Percentiles rank a stretch among this genome's conserved stretches.
phyloP scores from a whole-genome alignment of 2,329 filamentous ascomycete species.

The Acrodontium crateriforme region DNA sequence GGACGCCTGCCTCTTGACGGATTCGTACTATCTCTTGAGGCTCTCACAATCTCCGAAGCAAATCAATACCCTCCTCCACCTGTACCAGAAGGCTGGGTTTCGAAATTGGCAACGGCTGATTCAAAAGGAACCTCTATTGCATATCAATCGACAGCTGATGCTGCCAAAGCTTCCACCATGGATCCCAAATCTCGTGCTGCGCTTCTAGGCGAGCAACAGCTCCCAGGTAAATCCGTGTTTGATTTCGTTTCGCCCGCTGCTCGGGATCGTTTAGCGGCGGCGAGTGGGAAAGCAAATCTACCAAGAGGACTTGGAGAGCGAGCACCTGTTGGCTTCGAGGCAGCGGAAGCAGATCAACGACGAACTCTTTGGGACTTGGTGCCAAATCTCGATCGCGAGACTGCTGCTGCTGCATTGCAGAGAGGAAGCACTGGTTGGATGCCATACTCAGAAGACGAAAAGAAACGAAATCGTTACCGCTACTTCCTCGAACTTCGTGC shows the following conservation, averaged over 20 bases:
- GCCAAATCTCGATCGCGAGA: constrained; percentile 27
- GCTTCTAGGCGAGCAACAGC: constrained; percentile 62
- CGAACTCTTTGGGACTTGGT: constrained; percentile 39
- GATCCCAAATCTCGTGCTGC: constrained; percentile 65
- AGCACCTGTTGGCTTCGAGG: constrained; percentile 47
- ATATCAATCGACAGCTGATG: constrained; percentile 59
- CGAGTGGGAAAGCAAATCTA: constrained; percentile 62
- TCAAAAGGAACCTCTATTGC: constrained; percentile 7
- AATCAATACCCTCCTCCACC: constrained; percentile 48
- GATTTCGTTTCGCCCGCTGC: constrained; percentile 73
- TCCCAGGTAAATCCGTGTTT: constrained; percentile 91
- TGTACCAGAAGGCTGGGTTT: constrained; percentile 63
- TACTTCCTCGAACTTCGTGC: constrained; percentile 67
- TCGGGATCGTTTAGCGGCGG: constrained; percentile 60
- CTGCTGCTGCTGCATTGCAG: constrained; percentile 32
- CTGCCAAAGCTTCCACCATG: constrained; percentile 61
- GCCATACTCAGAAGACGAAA: constrained; percentile 72
- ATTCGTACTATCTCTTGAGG: constrained; percentile 53
- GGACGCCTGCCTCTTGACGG: constrained; percentile 67
- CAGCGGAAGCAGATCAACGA: constrained; percentile 49
- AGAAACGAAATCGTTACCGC: constrained; percentile 68
- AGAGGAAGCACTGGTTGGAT: constrained; percentile 49
- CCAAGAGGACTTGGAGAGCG: constrained; percentile 66
- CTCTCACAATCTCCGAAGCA: constrained; percentile 28
- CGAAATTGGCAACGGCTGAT: constrained; percentile 27